Base-by-base conservation (phyloP, 257 asterid genomes). In the Voacanga thouarsii region DNA sequence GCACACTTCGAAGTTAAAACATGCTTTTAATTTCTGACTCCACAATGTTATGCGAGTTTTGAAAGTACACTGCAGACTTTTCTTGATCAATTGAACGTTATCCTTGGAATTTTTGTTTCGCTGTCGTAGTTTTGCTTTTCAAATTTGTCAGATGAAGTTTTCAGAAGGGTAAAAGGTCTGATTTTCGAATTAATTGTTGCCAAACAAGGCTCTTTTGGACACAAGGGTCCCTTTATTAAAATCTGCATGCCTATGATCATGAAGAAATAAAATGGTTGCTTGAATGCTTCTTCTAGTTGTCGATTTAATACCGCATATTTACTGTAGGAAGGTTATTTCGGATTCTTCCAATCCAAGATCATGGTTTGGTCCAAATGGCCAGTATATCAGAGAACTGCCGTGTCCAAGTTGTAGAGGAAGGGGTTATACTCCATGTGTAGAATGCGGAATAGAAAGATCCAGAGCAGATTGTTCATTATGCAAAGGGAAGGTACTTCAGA, bases 311-410 rank as follows among this genome's bases (percentile, higher is more conserved):
- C 64, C 28, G 53, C 60, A 41, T 67, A n/a, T 28, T 41, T 24
- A 45, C 72, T 80, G 41, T 67, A 94, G 97, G 87, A 86, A 88
- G 84, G 83, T 85, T 70, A 80, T 83, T 81, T 89, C 97, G 65
- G 87, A 83, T 83, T 82, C 89, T 47, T 86, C 94, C 16, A 84
- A 84, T 67, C 89, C 91, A n/a, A 86, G 96, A 76, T 92, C 99
- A 4, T 94, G 99, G 99, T 91, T 94, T 80, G 98, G 99, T 76
- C 99, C 99, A 53, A 92, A 91, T 75, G 99, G 98, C 6, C 98
- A 89, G 80, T 95, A 95, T 66, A 90, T 95, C 81, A 86, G 97
- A 86, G 99, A 95, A 80, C 74, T 89, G 44, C 99, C 99, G 76
- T 95, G 98, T 80, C 99, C 99, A 19, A 88, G 93, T 81, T 95